phyloP scores from a whole-genome alignment of 345 rosid species.

The Hypericum androsaemum region DNA sequence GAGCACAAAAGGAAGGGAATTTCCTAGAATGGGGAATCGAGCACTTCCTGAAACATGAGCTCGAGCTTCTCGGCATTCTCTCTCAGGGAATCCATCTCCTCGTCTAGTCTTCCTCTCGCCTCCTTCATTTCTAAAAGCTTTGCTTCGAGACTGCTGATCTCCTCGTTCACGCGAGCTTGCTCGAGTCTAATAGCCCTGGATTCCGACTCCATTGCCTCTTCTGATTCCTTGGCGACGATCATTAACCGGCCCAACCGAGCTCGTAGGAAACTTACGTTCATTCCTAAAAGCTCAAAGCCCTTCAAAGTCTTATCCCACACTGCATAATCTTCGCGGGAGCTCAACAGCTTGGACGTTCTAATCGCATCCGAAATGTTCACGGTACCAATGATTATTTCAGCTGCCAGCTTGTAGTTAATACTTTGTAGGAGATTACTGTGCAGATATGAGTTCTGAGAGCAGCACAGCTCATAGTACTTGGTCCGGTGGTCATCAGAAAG shows the following conservation, averaged over 20 bases:
- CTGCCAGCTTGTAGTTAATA: constrained; percentile 3
- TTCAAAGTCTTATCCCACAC: constrained; percentile 1
- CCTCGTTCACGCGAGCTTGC: constrained; percentile 4
- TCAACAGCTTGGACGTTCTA: background rate
- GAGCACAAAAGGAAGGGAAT: background rate
- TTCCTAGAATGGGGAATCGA: background rate
- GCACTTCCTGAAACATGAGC: constrained; percentile 2
- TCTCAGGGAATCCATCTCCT: constrained; percentile 1
- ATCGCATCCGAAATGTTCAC: background rate
- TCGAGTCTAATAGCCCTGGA: background rate
- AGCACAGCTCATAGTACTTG: constrained; percentile 1
- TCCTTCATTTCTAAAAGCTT: background rate
- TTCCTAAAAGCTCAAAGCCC: constrained; percentile 1
- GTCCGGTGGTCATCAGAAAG: background rate
- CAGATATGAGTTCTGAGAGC: background rate
- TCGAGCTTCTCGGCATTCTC: background rate
- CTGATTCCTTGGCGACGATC: background rate
- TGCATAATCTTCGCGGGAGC: constrained; percentile 1
- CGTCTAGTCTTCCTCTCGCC: background rate
- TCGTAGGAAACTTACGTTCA: background rate
- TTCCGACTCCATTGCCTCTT: background rate
- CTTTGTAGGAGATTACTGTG: constrained; percentile 1
- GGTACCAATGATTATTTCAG: constrained; percentile 1
- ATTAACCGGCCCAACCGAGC: background rate
- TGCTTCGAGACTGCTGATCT: background rate